Evolutionary conservation across 306 rosid genomes (phyloP), one percentile per base, ranked within the genome.

Genomic region (Vicia villosa): DNA sequence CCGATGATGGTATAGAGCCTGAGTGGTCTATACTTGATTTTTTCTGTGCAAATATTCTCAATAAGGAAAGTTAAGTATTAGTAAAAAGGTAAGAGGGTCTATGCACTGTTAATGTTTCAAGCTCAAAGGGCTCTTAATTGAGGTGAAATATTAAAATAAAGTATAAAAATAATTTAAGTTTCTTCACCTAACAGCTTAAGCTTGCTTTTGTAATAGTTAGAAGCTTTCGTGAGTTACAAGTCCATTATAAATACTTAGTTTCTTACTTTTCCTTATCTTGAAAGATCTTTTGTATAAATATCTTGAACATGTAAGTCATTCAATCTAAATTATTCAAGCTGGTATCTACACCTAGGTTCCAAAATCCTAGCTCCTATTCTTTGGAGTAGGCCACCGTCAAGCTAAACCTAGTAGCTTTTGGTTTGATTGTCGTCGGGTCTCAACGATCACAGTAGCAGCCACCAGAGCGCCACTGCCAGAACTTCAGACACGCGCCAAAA

Each of bases 131-230:
- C 16, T 16, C 66, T 36, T 37, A 5, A 15, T 3, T 36, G 28
- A 61, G 30, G 7, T 28, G 7, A 61, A 36, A 17, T 61, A 37
- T 17, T 58, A 32, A 58, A 58, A 13, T 11, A 15, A 5, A 13
- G 28, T 24, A 56, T 24, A 22, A 32, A 58, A 58, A 58, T 58
- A 2, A 58, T 4, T 32, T 14, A n/a, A 5, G 19, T 55, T 4
- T 58, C 47, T 61, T 61, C 46, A 61, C 47, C 68, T 63, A 20
- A 19, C 51, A 63, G 17, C 36, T 63, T 63, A 63, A 63, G 24
- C 51, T 12, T 63, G n/a, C 51, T 63, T 63, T 61, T 61, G 5
- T 10, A 34, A n/a, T 34, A 36, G 15, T 34, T 34, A 60, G 66
- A 56, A 56, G 62, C 37, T 56, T 56, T 14, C n/a, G 13, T 56